These are phyloP conservation scores for Pythium dissimile DNA, from an alignment of 352 stramenopile genomes.

Conservation along the genomic window DNA sequence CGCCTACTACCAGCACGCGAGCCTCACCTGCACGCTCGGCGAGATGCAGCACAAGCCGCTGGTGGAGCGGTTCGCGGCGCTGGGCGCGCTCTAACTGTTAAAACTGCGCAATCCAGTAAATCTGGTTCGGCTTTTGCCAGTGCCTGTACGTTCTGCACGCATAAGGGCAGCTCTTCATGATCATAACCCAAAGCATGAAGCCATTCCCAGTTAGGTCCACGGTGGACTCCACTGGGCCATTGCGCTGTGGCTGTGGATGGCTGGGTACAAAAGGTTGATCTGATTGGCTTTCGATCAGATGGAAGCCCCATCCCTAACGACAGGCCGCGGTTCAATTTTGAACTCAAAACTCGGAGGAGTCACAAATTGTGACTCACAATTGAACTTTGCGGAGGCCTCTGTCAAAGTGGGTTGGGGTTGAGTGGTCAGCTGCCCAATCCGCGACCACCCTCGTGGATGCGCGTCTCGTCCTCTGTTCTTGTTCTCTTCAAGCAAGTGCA, in stretches of 20 bases:
- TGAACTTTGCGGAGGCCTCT: neutral
- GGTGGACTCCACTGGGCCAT: too few relatives aligned
- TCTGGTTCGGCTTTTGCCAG: too few relatives aligned
- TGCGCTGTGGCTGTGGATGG: too few relatives aligned
- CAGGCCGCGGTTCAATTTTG: too few relatives aligned
- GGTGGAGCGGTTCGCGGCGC: slow-evolving; percentile 56
- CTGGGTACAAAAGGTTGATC: too few relatives aligned
- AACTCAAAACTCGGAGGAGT: neutral
- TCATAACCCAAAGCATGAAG: too few relatives aligned
- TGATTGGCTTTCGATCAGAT: neutral
- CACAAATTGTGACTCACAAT: neutral
- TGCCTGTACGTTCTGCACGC: too few relatives aligned
- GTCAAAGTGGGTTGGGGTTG: neutral
- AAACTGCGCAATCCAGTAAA: too few relatives aligned
- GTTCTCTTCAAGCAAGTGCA: slow-evolving; percentile 17
- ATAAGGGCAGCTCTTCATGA: too few relatives aligned
- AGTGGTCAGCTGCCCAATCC: neutral
- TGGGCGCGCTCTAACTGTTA: slow-evolving; percentile 50
- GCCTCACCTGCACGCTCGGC: slow-evolving; percentile 69
- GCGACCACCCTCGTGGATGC: too few relatives aligned
- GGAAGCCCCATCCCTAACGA: neutral
- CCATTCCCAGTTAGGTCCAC: too few relatives aligned
- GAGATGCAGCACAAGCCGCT: slow-evolving; percentile 81
- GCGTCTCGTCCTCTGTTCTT: slow-evolving; percentile 14
- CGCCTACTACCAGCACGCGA: slow-evolving; percentile 72